phyloP scores from a whole-genome alignment of 352 stramenopile genomes.

The Phytophthora syringae region DNA sequence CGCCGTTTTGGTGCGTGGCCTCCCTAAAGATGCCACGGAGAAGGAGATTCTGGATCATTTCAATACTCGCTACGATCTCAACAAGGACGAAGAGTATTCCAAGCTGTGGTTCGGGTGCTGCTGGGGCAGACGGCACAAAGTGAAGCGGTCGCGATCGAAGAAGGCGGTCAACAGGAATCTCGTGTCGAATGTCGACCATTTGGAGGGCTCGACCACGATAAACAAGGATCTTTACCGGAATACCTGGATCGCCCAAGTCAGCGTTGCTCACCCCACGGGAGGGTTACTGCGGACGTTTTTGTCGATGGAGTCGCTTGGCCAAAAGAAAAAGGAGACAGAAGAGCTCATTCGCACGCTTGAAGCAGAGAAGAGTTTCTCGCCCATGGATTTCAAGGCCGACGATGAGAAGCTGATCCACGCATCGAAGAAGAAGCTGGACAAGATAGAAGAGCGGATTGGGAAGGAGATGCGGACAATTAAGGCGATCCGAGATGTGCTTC shows the following conservation, averaged over 20 bases:
- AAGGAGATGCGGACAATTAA: constrained; percentile 60
- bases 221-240: constrained; percentile 70
- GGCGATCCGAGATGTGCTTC: constrained; percentile 43
- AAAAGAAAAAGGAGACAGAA: constrained; percentile 48
- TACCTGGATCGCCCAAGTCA: constrained; percentile 88
- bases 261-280: constrained; percentile 72
- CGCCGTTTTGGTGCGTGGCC: constrained; percentile 46
- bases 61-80: constrained; percentile 70
- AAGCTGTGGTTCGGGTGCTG: constrained; percentile 68
- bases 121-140: constrained; percentile 56
- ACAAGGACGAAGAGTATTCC: constrained; percentile 51
- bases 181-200: constrained; percentile 72
- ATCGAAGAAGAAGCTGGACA: constrained; percentile 30
- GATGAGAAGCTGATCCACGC: constrained; percentile 50
- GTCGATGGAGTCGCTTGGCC: constrained; percentile 56
- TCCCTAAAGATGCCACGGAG: constrained; percentile 52
- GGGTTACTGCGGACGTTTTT: constrained; percentile 75
- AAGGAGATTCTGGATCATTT: constrained; percentile 81
- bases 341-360: constrained; percentile 44
- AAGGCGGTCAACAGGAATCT: constrained; percentile 45
- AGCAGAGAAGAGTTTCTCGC: constrained; percentile 42
- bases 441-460: constrained; percentile 26
- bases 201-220: constrained; percentile 45
- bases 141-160: constrained; percentile 43
- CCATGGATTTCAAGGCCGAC: constrained; percentile 18